phyloP scores from a whole-genome alignment of 441 rosid genomes.

The Jatropha podagrica region DNA sequence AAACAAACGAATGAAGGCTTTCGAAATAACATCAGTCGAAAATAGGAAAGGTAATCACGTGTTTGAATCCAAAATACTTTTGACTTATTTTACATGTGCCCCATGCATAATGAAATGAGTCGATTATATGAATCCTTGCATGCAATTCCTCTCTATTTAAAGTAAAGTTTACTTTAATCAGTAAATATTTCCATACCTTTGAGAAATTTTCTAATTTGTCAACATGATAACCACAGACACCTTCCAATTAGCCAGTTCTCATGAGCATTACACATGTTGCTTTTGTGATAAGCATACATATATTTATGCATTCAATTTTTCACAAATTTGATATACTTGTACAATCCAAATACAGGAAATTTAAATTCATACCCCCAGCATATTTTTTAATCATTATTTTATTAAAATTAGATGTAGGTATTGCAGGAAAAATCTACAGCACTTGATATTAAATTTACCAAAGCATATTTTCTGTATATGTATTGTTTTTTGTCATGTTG shows the following conservation, averaged over 20 bases:
- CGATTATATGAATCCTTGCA: neutral
- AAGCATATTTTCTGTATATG: neutral
- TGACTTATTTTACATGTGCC: neutral
- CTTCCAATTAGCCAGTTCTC: neutral
- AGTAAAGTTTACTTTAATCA: neutral
- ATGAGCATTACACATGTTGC: neutral
- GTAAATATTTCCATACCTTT: neutral
- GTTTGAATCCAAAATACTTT: neutral
- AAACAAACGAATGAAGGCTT: slow-evolving; percentile 4
- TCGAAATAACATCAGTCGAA: neutral
- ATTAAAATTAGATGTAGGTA: neutral
- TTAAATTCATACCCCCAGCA: neutral
- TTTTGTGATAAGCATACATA: neutral
- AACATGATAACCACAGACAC: neutral
- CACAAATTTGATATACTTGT: neutral
- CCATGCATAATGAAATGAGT: neutral
- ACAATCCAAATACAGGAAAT: neutral
- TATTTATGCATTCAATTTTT: neutral
- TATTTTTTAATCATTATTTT: neutral
- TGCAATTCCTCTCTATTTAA: neutral
- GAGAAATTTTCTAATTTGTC: slow-evolving; percentile 1
- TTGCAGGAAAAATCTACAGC: neutral
- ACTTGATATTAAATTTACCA: neutral
- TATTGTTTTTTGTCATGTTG: neutral
- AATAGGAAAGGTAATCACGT: neutral